These are phyloP conservation scores for Colletotrichum sp. DNA, from an alignment of 2,329 filamentous ascomycete species.

Conservation along the genomic window DNA sequence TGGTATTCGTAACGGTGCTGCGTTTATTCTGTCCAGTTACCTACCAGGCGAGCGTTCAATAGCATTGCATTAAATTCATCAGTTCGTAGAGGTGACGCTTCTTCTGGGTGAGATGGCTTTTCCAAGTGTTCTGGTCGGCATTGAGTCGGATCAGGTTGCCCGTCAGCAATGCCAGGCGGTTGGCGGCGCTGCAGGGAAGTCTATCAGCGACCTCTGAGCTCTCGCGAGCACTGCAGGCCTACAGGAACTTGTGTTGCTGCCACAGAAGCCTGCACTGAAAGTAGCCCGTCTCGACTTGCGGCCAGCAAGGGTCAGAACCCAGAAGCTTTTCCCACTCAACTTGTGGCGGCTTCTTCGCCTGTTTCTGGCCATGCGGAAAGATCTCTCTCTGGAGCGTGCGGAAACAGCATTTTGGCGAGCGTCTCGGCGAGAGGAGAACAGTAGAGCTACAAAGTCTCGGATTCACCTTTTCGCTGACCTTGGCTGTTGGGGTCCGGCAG, in stretches of 20 bases:
- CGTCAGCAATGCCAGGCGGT: background rate
- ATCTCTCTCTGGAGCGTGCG: background rate
- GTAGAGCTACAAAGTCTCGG: background rate
- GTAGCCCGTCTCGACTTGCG: background rate
- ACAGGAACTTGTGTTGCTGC: background rate
- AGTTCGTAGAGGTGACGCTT: background rate
- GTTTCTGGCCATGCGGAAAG: background rate
- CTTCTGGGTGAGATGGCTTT: background rate
- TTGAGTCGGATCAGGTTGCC: background rate
- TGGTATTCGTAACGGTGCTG: background rate
- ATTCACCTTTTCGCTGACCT: background rate
- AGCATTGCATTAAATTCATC: background rate
- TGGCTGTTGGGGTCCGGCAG: background rate
- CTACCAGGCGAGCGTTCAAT: background rate
- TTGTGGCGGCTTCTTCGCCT: background rate
- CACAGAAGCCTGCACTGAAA: background rate
- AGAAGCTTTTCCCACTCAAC: background rate
- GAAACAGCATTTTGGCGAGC: constrained; percentile 3
- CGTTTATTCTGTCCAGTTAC: background rate
- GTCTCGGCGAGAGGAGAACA: background rate
- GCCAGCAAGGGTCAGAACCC: background rate
- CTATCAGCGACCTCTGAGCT: background rate
- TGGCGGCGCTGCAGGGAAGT: background rate
- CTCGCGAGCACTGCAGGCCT: background rate
- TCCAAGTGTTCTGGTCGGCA: background rate